Evolutionary conservation across 208 protist species (phyloP), one percentile per base, ranked within the genome.

Genomic region (Angomonas deanei): DNA sequence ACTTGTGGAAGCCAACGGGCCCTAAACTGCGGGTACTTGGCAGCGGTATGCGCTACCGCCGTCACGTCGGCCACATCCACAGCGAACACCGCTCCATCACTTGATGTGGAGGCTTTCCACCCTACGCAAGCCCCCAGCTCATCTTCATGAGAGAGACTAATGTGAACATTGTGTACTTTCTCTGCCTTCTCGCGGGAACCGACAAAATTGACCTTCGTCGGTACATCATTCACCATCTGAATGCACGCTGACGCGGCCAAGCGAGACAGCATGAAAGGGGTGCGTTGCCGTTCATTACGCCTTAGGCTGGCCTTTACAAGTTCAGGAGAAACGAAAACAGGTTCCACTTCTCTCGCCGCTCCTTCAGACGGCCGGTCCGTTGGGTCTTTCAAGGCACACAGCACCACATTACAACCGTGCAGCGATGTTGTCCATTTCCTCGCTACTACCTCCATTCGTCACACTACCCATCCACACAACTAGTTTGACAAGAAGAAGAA

Each of bases 141-240:
- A 34, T 80, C 79, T 59, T 90, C 83, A 39, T 90, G 83, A 3
- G 83, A 27, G 17, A 90, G 56, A 31, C 74, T 80, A 11, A 90
- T 55, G 23, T 54, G 34, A n/a, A 66, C 70, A 15, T 69, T 67
- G 36, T 82, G 53, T 26, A 61, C 60, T 24, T 3, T 32, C 2
- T 30, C 30, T 0, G 74, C 82, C 19, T 67, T 63, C n/a, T 28
- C 32, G 2, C 78, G 67, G 27, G 47, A 33, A 26, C 78, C 76
- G 0, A 58, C 64, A 63, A 87, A 84, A 1, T 66, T 38, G 27
- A 81, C 34, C 17, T 49, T 34, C 24, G 1, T 3, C 13, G 24
- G 11, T 28, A 23, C 3, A 0, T 1, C 36, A 27, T 17, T 28
- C 8, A 78, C 13, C 0, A 32, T 11, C 26, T 57, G 63, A 42